phyloP scores from a whole-genome alignment of 768 basidiomycete genomes.

The Boletus sp. region DNA sequence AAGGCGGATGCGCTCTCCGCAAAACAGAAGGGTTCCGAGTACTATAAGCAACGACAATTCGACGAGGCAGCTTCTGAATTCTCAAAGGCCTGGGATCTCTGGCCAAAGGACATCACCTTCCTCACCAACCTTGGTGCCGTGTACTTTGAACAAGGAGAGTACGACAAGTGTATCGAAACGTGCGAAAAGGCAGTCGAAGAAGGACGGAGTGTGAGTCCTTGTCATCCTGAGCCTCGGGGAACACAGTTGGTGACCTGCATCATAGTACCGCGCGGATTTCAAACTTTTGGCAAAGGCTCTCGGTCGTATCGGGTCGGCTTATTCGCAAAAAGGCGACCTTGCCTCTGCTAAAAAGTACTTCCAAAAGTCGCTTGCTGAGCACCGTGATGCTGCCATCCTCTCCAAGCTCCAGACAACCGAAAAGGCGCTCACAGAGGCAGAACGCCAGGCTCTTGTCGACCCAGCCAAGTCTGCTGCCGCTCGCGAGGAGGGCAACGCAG shows the following conservation, averaged over 20 bases:
- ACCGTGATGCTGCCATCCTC: constrained; percentile 91
- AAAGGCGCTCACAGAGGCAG: constrained; percentile 71
- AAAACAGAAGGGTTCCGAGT: constrained; percentile 75
- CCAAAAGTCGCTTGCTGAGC: constrained; percentile 92
- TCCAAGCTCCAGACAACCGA: constrained; percentile 87
- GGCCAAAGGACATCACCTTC: constrained; percentile 92
- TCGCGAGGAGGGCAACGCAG: constrained; percentile 87
- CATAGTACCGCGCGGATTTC: constrained; percentile 84
- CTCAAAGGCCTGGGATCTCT: constrained; percentile 87
- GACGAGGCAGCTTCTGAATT: constrained; percentile 73
- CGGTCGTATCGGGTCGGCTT: constrained; percentile 85
- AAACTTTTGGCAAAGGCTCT: constrained; percentile 94
- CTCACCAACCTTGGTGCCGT: constrained; percentile 89
- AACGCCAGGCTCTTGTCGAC: constrained; percentile 83
- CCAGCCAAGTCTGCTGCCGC: constrained; percentile 78
- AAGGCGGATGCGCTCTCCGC: constrained; percentile 78
- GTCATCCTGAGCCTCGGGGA: background rate
- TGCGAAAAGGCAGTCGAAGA: constrained; percentile 98
- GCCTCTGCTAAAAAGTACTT: constrained; percentile 83
- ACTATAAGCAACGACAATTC: constrained; percentile 87
- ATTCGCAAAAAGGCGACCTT: constrained; percentile 77
- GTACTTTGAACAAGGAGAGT: constrained; percentile 92
- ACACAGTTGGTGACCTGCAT: background rate
- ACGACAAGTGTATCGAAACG: constrained; percentile 84
- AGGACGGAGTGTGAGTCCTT: constrained; percentile 64